Base-by-base conservation (phyloP, 345 rosid genomes). In the Euphorbia pulcherrima region DNA sequence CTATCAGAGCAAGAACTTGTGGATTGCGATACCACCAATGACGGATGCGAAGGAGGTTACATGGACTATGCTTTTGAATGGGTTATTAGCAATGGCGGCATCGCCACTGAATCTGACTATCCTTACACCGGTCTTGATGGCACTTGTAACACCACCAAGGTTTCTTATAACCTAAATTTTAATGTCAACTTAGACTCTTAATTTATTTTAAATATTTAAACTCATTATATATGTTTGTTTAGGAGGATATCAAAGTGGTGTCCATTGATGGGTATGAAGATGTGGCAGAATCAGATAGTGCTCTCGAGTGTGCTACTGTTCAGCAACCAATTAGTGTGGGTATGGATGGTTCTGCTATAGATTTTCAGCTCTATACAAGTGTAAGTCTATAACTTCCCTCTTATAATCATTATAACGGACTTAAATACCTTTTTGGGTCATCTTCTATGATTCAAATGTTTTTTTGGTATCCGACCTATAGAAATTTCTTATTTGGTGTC, bases 41-140 rank as follows among this genome's bases (percentile, higher is more conserved):
- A 83, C 0, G 94, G 94, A 14, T 88, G 94, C n/a, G 90, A 86
- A 0, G 94, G 94, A 27, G 94, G 90, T 30, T 77, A 88, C 55
- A 82, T 88, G 94, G 89, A 86, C 72, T 88, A 88, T 12, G 94
- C 89, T 3, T 88, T 88, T 53, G 90, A 88, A 67, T 88, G 94
- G 94, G 78, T 86, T 70, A 78, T 83, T 23, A 70, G 64, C 72
- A 88, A 86, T 9, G 94, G 90, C 8, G 94, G 94, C 4, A 86
- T 88, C 13, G 89, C 84, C n/a, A 77, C 83, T 0, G 90, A 86
- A 75, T 30, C 79, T 0, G 72, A 83, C 71, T 88, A 88, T 48
- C 84, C 94, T 35, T 88, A 88, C 66, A 83, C 82, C 0, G 94
- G 86, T 17, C 59, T 52, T 8, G 83, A 77, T 61, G 90, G 90